Percentiles rank a stretch among this genome's conserved stretches.
These are phyloP conservation scores for Ascochyta fabae DNA, from an alignment of 2,329 filamentous ascomycete species.

Conservation along the genomic window DNA sequence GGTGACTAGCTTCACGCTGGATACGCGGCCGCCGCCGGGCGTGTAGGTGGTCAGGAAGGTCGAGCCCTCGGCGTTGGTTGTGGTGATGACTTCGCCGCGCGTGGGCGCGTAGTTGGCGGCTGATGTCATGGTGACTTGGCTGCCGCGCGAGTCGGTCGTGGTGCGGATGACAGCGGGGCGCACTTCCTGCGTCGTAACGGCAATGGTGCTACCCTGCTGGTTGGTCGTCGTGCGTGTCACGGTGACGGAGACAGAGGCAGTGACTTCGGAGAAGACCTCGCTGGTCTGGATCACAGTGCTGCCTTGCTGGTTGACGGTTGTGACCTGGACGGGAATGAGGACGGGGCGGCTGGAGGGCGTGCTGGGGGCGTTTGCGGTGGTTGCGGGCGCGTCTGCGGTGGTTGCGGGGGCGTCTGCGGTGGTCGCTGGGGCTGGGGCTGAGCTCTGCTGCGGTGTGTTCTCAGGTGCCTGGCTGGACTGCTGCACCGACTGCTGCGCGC, in stretches of 20 bases:
- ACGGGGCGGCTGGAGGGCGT: slow-evolving; percentile 28
- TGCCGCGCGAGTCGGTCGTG: slow-evolving; percentile 50
- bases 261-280: slow-evolving; percentile 50
- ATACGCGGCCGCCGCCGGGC: slow-evolving; percentile 51
- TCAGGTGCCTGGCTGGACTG: slow-evolving; percentile 9
- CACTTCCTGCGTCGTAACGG: slow-evolving; percentile 46
- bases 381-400: not conserved
- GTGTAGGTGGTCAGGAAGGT: slow-evolving; percentile 57
- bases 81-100: slow-evolving; percentile 52
- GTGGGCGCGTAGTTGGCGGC: slow-evolving; percentile 43
- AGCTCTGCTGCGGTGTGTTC: slow-evolving; percentile 5
- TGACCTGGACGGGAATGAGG: slow-evolving; percentile 48
- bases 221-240: slow-evolving; percentile 50
- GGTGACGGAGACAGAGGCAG: slow-evolving; percentile 47
- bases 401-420: not conserved
- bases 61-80: slow-evolving; percentile 49
- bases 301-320: slow-evolving; percentile 49
- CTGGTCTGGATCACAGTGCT: slow-evolving; percentile 46
- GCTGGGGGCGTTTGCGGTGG: slow-evolving; percentile 11
- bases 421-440: not conserved
- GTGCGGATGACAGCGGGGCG: slow-evolving; percentile 48
- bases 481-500: slow-evolving; percentile 9
- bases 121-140: slow-evolving; percentile 44
- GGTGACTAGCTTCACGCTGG: slow-evolving; percentile 48
- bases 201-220: slow-evolving; percentile 39